Evolutionary conservation across 108 stramenopile genomes (phyloP).

Genomic region (Craspedostauros australis): DNA sequence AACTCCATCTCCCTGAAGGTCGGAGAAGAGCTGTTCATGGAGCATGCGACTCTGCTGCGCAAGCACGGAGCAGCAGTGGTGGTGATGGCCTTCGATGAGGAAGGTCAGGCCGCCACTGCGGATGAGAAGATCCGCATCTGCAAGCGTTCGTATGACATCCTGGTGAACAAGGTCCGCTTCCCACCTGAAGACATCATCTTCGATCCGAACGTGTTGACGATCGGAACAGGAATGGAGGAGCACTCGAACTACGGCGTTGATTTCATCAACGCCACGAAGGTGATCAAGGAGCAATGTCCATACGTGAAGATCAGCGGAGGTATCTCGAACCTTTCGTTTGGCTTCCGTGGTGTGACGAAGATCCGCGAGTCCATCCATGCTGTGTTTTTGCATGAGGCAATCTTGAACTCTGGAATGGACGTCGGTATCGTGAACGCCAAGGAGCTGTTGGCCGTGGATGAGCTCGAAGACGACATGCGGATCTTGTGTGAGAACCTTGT

Average conservation of each 20-base stretch:
- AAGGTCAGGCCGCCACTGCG: conserved; percentile 93
- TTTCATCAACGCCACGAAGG: conserved; percentile 88
- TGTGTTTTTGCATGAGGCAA: conserved; percentile 90
- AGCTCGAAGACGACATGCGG: conserved; percentile 76
- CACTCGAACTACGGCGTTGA: conserved; percentile 92
- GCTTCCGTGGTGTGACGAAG: conserved; percentile 88
- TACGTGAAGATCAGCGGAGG: conserved; percentile 94
- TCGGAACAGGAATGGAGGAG: conserved; percentile 96
- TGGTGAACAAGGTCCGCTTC: conserved; percentile 87
- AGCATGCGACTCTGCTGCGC: conserved; percentile 89
- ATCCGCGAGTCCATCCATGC: conserved; percentile 96
- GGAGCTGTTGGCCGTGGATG: conserved; percentile 72
- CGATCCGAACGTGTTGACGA: conserved; percentile 96
- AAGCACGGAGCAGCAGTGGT: conserved; percentile 96
- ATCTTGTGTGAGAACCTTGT: conserved; percentile 79
- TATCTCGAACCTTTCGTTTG: conserved; percentile 94
- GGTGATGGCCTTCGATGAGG: conserved; percentile 98
- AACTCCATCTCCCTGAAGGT: conserved; percentile 96
- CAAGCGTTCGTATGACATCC: conserved; percentile 94
- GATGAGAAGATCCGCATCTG: conserved; percentile 92
- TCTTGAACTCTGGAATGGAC: conserved; percentile 92
- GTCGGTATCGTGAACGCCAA: conserved; percentile 97
- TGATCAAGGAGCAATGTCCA: conserved; percentile 91
- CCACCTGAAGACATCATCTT: conserved; percentile 97
- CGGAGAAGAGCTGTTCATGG: conserved; percentile 90